These are phyloP conservation scores for Tremellales sp. DNA, from an alignment of 1,284 basidiomycete species.

Conservation along the genomic window DNA sequence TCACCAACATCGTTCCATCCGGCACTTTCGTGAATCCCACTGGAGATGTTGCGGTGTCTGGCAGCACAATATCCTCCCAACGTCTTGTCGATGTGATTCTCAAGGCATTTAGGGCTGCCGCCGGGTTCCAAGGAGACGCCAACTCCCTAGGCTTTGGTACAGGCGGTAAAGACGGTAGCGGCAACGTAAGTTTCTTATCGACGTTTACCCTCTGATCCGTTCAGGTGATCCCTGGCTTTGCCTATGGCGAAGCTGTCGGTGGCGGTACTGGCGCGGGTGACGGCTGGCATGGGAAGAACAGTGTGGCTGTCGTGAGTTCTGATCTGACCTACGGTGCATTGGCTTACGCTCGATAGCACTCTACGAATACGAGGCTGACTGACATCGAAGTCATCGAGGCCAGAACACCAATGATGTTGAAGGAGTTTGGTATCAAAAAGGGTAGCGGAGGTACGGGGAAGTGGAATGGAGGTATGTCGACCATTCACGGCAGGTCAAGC, in stretches of 20 bases:
- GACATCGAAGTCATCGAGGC: conserved; percentile 57
- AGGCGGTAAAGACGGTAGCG: conserved; percentile 50
- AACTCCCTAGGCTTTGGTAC: conserved; percentile 88
- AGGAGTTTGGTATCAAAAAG: conserved; percentile 70
- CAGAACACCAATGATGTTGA: conserved; percentile 73
- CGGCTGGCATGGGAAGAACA: conserved; percentile 80
- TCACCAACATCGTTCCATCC: conserved; percentile 69
- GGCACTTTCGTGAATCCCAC: conserved; percentile 77
- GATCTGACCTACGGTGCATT: neutral
- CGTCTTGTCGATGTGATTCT: conserved; percentile 90
- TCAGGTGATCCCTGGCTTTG: conserved; percentile 52
- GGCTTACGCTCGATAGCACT: conserved; percentile 7
- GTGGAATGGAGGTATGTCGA: conserved; percentile 75
- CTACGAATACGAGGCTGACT: conserved; percentile 84
- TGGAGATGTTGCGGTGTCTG: conserved; percentile 79
- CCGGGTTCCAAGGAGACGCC: conserved; percentile 75
- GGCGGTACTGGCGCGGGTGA: conserved; percentile 91
- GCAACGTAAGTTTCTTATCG: too few relatives aligned
- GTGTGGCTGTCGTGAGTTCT: conserved; percentile 11
- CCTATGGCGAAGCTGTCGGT: conserved; percentile 54
- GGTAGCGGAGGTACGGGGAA: conserved; percentile 73
- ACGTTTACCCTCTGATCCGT: conserved; percentile 67
- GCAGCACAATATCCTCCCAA: conserved; percentile 88
- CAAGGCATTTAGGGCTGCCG: conserved; percentile 84
- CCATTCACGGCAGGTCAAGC: too few relatives aligned